Evolutionary conservation across 306 rosid species (phyloP).

Genomic region (Abrus pulchellus): DNA sequence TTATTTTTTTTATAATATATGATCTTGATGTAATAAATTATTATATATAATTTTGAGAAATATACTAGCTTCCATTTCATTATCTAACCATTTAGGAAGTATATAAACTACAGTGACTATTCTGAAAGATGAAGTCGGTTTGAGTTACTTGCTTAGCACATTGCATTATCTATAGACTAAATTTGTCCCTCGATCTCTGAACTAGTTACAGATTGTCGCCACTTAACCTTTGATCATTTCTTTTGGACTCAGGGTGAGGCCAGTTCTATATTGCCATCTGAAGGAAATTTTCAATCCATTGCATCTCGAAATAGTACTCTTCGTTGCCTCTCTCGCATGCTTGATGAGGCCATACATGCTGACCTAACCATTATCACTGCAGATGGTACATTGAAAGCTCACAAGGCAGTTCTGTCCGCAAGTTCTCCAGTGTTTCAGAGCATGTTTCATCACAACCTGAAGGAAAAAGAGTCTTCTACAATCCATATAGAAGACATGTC

Average conservation of each 20-base stretch:
- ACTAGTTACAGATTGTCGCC: background rate
- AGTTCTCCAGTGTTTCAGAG: conserved; percentile 89
- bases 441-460: conserved; percentile 86
- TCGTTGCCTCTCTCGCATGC: conserved; percentile 81
- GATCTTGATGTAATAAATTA: background rate
- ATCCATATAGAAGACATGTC: conserved; percentile 86
- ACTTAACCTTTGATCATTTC: conserved; percentile 33
- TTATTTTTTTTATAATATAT: background rate
- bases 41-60: conserved; percentile 5
- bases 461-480: conserved; percentile 80
- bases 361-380: conserved; percentile 76
- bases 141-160: conserved; percentile 25
- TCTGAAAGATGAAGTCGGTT: conserved; percentile 31
- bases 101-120: conserved; percentile 14
- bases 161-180: conserved; percentile 3
- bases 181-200: background rate
- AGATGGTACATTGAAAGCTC: conserved; percentile 78
- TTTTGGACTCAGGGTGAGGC: conserved; percentile 66
- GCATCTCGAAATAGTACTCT: conserved; percentile 68
- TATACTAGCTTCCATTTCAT: conserved; percentile 13
- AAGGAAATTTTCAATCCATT: conserved; percentile 60
- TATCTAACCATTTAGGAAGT: background rate
- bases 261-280: conserved; percentile 72
- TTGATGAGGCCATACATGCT: conserved; percentile 74
- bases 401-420: conserved; percentile 84